A percentile compares a stretch with the other conserved stretches of the same genome.
Conservation (phyloP, 441 rosid species). For the Melastoma candidum region DNA sequence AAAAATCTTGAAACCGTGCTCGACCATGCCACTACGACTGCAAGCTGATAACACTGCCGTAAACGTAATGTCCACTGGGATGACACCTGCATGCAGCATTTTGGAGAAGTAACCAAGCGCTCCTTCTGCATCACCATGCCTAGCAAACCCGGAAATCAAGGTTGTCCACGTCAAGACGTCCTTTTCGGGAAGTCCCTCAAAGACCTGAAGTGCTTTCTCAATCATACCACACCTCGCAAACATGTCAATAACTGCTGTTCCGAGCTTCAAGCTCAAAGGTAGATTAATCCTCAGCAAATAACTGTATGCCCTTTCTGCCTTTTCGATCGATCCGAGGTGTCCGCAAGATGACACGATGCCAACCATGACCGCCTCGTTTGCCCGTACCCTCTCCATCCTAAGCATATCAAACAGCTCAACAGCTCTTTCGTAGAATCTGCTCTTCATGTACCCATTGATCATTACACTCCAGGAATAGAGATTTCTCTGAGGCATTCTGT, state of each 20-base stretch:
- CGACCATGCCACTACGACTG: slow-evolving; percentile 21
- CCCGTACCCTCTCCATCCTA: slow-evolving; percentile 34
- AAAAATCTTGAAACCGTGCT: slow-evolving; percentile 17
- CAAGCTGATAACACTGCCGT: slow-evolving; percentile 26
- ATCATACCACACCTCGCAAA: slow-evolving; percentile 55
- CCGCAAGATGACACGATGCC: slow-evolving; percentile 58
- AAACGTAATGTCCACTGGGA: slow-evolving; percentile 23
- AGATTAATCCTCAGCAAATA: slow-evolving; percentile 32
- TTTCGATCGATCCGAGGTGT: slow-evolving; percentile 52
- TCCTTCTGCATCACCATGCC: slow-evolving; percentile 21
- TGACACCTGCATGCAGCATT: slow-evolving; percentile 16
- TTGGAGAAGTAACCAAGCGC: slow-evolving; percentile 16
- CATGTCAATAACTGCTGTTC: slow-evolving; percentile 62
- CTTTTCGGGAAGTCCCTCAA: slow-evolving; percentile 32
- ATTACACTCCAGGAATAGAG: slow-evolving; percentile 62
- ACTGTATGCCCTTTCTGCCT: slow-evolving; percentile 46
- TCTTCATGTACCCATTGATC: slow-evolving; percentile 55
- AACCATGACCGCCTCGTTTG: slow-evolving; percentile 66
- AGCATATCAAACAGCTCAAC: slow-evolving; percentile 38
- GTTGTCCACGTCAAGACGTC: slow-evolving; percentile 27
- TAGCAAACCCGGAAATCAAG: slow-evolving; percentile 22
- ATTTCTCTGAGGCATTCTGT: slow-evolving; percentile 60
- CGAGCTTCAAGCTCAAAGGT: slow-evolving; percentile 42
- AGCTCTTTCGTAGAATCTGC: slow-evolving; percentile 32
- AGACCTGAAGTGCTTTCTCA: slow-evolving; percentile 37